These are phyloP conservation scores for Hericium alpestre DNA, from an alignment of 768 basidiomycete species.

Conservation along the genomic window DNA sequence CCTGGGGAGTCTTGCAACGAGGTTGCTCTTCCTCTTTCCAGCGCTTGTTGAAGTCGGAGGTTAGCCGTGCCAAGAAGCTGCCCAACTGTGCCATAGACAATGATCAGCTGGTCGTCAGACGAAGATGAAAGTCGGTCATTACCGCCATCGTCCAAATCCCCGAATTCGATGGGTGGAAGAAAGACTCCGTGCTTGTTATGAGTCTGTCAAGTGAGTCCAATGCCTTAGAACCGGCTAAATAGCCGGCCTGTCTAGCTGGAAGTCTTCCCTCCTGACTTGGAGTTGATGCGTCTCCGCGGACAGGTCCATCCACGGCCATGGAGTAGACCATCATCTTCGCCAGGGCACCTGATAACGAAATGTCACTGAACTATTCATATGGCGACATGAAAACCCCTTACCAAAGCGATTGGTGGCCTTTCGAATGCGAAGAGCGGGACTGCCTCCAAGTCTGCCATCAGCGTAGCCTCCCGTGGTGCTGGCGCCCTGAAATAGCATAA, in stretches of 20 bases:
- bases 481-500: constrained; percentile 34
- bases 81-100: constrained; percentile 35
- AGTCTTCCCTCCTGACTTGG: constrained; percentile 16
- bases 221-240: constrained; percentile 75
- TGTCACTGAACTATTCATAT: background rate
- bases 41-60: constrained; percentile 70
- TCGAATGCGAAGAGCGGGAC: constrained; percentile 52
- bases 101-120: background rate
- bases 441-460: constrained; percentile 43
- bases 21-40: constrained; percentile 68
- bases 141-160: constrained; percentile 72
- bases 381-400: constrained; percentile 22
- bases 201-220: constrained; percentile 80
- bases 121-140: constrained; percentile 13
- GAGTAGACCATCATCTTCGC: constrained; percentile 85
- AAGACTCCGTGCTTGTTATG: constrained; percentile 85
- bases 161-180: constrained; percentile 92
- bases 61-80: constrained; percentile 60
- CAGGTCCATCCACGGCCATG: constrained; percentile 70
- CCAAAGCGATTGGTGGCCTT: constrained; percentile 57
- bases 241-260: constrained; percentile 35
- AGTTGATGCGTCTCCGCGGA: constrained; percentile 33
- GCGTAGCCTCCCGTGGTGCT: constrained; percentile 62
- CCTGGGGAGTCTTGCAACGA: constrained; percentile 69
- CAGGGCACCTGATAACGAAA: constrained; percentile 43